Percentiles rank a stretch among this genome's conserved stretches.
These are phyloP conservation scores for Escovopsis weberi DNA, from an alignment of 2,329 filamentous ascomycete species.

Conservation along the genomic window DNA sequence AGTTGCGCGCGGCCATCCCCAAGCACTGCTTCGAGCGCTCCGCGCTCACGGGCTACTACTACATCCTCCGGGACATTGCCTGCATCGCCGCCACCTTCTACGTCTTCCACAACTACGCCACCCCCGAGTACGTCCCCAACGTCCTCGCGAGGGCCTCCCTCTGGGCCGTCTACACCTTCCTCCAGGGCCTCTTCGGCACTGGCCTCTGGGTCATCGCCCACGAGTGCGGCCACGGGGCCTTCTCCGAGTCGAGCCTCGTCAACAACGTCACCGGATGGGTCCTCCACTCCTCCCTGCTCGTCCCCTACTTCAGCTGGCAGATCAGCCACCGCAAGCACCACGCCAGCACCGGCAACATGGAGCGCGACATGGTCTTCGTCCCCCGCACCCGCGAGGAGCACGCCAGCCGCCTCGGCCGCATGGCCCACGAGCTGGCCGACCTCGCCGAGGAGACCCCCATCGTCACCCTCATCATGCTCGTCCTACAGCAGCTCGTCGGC, in stretches of 20 bases:
- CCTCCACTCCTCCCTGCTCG: conserved; percentile 73
- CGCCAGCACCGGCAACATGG: conserved; percentile 95
- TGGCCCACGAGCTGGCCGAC: conserved; percentile 73
- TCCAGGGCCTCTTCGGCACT: conserved; percentile 88
- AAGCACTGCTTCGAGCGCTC: conserved; percentile 94
- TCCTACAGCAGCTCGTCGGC: conserved; percentile 78
- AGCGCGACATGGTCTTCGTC: conserved; percentile 98
- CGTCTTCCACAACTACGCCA: conserved; percentile 79
- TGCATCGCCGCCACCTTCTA: conserved; percentile 66
- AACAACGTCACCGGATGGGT: conserved; percentile 92
- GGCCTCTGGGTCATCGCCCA: conserved; percentile 94
- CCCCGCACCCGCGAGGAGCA: conserved; percentile 78
- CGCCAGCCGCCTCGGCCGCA: conserved; percentile 56
- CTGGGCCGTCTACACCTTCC: conserved; percentile 53
- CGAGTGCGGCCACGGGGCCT: conserved; percentile 94
- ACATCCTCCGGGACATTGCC: conserved; percentile 70
- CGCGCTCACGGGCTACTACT: conserved; percentile 56
- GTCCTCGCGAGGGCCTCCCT: conserved; percentile 49
- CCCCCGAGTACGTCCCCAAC: conserved; percentile 66
- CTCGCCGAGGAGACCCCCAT: conserved; percentile 91
- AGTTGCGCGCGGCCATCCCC: conserved; percentile 92
- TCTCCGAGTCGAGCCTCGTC: conserved; percentile 79
- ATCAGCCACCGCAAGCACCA: conserved; percentile 99
- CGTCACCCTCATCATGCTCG: conserved; percentile 55
- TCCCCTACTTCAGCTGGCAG: conserved; percentile 99